Evolutionary conservation across 345 rosid genomes (phyloP), one percentile per base, ranked within the genome.

Genomic region (Gossypioides kirkii): DNA sequence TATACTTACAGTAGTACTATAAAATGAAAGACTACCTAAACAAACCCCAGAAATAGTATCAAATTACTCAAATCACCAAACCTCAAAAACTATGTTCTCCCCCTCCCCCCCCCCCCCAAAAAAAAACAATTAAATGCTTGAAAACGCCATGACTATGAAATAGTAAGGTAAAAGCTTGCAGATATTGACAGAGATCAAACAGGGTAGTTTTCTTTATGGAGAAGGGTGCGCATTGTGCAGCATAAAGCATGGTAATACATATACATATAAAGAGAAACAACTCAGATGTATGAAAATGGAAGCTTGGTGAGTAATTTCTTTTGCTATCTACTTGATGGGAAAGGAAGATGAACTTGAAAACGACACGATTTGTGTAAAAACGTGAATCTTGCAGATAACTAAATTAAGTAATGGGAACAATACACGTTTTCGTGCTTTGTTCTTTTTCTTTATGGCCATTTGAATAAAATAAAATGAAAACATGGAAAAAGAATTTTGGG

Each of bases 201-300:
- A 46, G 36, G 76, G 26, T 0, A 25, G 4, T 55, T 55, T 58
- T 38, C n/a, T 61, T 43, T 65, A 7, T 12, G 54, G 54, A 54
- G 63, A 17, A 23, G 43, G 60, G 73, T 70, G 78, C 72, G 63
- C 77, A 42, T 36, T 60, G 62, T 63, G 61, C 83, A 67, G 54
- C 78, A 42, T 8, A 25, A 61, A 26, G 43, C 49, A 61, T 13
- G 36, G 8, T 64, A 74, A 73, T 3, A 49, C 6, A 16, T 7
- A 49, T 65, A 74, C 14, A 17, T 36, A 20, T 42, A 4, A 28
- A 43, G 2, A 49, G 64, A 43, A 77, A 74, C 79, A 84, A 64
- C 72, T 59, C 81, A 67, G 73, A 47, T 38, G 55, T 49, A 5
- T 38, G 67, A 46, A 13, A 59, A 71, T 53, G n/a, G 62, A 70